A percentile compares a stretch with the other conserved stretches of the same genome.
These are phyloP conservation scores for Colletotrichum sp. DNA, from an alignment of 2,329 filamentous ascomycete genomes.

Conservation along the genomic window DNA sequence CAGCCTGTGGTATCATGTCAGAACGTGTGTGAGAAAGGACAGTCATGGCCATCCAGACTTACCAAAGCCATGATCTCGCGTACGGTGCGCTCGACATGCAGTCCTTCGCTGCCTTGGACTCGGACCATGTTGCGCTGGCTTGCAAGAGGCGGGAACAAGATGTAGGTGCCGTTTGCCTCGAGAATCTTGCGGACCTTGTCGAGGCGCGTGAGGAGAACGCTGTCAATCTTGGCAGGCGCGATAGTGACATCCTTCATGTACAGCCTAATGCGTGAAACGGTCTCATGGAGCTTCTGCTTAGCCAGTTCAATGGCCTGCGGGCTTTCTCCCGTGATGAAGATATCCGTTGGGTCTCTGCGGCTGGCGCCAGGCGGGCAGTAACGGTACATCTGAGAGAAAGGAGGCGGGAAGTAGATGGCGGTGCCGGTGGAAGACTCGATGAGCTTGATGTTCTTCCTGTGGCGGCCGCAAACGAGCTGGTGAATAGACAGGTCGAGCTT, in stretches of 20 bases:
- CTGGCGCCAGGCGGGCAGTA: conserved; percentile 85
- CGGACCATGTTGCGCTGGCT: conserved; percentile 84
- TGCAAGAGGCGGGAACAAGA: conserved; percentile 88
- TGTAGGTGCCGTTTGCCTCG: conserved; percentile 93
- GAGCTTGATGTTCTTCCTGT: conserved; percentile 95
- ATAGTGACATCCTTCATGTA: conserved; percentile 93
- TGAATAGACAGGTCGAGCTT: conserved; percentile 88
- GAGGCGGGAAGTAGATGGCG: conserved; percentile 96
- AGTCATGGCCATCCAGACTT: conserved; percentile 41
- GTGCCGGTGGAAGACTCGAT: conserved; percentile 96
- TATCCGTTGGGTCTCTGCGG: conserved; percentile 83
- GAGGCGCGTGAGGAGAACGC: conserved; percentile 85
- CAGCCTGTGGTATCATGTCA: conserved; percentile 63
- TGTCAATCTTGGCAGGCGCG: conserved; percentile 91
- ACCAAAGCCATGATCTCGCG: conserved; percentile 95
- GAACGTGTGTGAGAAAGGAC: not conserved
- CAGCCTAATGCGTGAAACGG: conserved; percentile 80
- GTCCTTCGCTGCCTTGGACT: conserved; percentile 90
- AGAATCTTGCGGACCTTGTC: conserved; percentile 99
- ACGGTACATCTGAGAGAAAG: conserved; percentile 89
- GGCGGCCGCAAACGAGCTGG: conserved; percentile 89
- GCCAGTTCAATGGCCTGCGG: conserved; percentile 84
- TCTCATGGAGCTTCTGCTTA: conserved; percentile 89
- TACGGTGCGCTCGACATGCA: conserved; percentile 94
- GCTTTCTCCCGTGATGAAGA: conserved; percentile 93